These are phyloP conservation scores for Thermomucor indicae-seudaticae DNA, from an alignment of 371 early-diverging fungal species.

Conservation along the genomic window DNA sequence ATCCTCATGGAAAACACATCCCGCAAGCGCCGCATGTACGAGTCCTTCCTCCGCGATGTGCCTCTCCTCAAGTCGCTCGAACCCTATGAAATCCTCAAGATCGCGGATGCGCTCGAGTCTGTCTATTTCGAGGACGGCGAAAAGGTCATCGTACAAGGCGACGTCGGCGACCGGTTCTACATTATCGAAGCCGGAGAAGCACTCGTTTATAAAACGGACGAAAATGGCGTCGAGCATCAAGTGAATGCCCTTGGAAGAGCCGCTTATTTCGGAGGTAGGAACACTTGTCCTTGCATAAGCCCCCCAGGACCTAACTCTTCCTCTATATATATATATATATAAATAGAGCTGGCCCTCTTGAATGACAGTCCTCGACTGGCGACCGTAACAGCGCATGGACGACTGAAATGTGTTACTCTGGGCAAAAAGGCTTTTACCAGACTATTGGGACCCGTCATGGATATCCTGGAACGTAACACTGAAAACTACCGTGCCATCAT, in stretches of 20 bases:
- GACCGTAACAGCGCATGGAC: conserved; percentile 78
- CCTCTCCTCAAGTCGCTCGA: conserved; percentile 64
- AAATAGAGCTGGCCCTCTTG: conserved; percentile 80
- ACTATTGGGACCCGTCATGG: conserved; percentile 86
- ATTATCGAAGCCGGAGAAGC: conserved; percentile 91
- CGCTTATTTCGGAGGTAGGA: conserved; percentile 82
- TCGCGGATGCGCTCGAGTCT: conserved; percentile 78
- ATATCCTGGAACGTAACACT: conserved; percentile 84
- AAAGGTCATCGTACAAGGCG: conserved; percentile 70
- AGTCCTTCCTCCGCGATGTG: conserved; percentile 70
- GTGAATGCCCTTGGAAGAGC: conserved; percentile 79
- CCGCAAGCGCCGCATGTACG: conserved; percentile 74
- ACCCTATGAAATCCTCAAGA: conserved; percentile 71
- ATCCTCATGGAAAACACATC: conserved; percentile 76
- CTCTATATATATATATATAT: background rate
- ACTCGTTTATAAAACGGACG: conserved; percentile 21
- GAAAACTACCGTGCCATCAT: conserved; percentile 60
- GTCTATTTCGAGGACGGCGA: conserved; percentile 64
- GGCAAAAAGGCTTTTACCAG: conserved; percentile 91
- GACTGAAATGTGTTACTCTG: conserved; percentile 86
- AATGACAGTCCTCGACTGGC: conserved; percentile 90
- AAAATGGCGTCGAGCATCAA: conserved; percentile 69
- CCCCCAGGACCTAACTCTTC: background rate
- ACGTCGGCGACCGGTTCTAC: conserved; percentile 57
- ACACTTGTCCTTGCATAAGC: background rate